Base-by-base conservation (phyloP, 169 alveolate genomes). In the Eimeria falciformis region DNA sequence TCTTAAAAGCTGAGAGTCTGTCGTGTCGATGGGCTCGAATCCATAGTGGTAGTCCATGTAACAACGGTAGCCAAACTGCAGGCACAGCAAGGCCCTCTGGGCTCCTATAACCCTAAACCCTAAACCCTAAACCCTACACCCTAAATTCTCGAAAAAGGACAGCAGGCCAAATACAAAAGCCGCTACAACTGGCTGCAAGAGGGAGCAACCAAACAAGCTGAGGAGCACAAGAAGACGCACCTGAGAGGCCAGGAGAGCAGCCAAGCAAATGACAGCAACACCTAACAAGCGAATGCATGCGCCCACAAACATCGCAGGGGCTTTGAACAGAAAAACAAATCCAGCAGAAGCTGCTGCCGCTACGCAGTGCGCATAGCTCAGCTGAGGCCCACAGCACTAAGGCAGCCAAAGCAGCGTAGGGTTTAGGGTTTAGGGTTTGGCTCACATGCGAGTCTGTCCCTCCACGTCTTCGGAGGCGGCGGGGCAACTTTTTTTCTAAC, bases 41-140 rank as follows among this genome's bases (percentile, higher is more conserved):
- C 91, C 91, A 50, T 58, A 84, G 53, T 84, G 14, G 45, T 45
- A 62, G 56, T 84, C 91, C 43, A 84, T 37, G 69, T 84, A 84
- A 7, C 43, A 45, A 14, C 91, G 81, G 23, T 84, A 84, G n/a
- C 71, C 65, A 12, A 75, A 50, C 91, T 84, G 91, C 65, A 5
- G 3, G 33, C 46, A 50, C 75, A 7, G 14, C 62, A 50, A 7
- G 14, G 62, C 62, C 62, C 14, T 50, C 62, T 11, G 62, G 62
- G 62, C 62, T 14, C 40, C 5, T 46, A 68, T 27, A 68, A 29
- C 79, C 79, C 79, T 68, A 68, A 29, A 68, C 40, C 79, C 71
- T 58, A 58, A 58, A 58, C 71, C 71, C 71, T 58, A 58, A 58
- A 58, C 71, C 71, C 71, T 58, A 58, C 11, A 58, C 71, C 71